These are phyloP conservation scores for Diaporthe vaccinii DNA, from an alignment of 2,329 filamentous ascomycete genomes.

Conservation along the genomic window DNA sequence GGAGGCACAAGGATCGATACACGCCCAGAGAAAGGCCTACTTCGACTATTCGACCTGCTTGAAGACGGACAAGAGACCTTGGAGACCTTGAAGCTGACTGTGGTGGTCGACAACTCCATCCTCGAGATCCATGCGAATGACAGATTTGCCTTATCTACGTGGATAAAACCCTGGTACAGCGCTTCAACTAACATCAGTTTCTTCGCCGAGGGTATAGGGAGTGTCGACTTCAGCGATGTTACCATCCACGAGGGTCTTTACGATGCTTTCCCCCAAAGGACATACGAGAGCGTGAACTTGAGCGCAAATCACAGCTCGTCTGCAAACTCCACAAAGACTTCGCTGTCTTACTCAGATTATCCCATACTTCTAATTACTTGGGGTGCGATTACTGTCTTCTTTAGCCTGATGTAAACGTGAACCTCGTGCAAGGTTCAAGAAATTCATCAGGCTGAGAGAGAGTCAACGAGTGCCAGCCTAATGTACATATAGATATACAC, in stretches of 20 bases:
- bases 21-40: constrained; percentile 52
- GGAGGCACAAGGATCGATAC: constrained; percentile 51
- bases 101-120: constrained; percentile 56
- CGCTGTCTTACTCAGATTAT: background rate
- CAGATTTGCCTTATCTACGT: constrained; percentile 57
- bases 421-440: background rate
- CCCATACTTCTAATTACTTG: background rate
- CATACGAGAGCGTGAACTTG: background rate
- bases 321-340: background rate
- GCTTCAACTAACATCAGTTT: constrained; percentile 53
- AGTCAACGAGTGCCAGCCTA: background rate
- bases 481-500: background rate
- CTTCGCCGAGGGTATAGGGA: constrained; percentile 50
- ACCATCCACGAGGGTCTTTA: constrained; percentile 53
- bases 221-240: constrained; percentile 50
- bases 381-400: background rate
- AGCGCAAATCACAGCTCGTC: background rate
- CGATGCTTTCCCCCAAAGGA: constrained; percentile 45
- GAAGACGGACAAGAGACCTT: constrained; percentile 48
- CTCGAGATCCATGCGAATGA: constrained; percentile 58
- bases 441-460: background rate
- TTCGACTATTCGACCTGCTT: constrained; percentile 56
- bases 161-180: constrained; percentile 56
- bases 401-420: background rate
- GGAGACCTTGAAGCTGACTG: constrained; percentile 55